phyloP scores from a whole-genome alignment of 2,329 filamentous ascomycete genomes.

The Albophoma yamanashiensis region DNA sequence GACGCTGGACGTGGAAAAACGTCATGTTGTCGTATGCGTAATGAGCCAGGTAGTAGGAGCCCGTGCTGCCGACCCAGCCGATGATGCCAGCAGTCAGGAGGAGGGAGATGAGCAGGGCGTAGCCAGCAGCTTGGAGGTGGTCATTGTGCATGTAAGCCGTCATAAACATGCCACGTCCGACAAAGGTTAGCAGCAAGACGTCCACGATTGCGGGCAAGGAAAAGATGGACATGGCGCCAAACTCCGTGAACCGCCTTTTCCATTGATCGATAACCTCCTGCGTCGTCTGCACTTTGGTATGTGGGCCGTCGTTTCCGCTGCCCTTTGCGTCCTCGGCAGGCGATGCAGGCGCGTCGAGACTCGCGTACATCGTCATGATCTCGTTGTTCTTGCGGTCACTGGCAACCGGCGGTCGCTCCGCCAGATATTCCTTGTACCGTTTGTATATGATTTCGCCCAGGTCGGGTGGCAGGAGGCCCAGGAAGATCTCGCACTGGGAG shows the following conservation, averaged over 20 bases:
- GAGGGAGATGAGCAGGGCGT: constrained; percentile 47
- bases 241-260: constrained; percentile 25
- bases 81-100: constrained; percentile 50
- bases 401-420: constrained; percentile 13
- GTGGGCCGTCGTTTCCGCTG: neutral
- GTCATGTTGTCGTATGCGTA: constrained; percentile 29
- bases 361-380: constrained; percentile 23
- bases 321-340: neutral
- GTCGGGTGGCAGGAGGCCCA: constrained; percentile 40
- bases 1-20: constrained; percentile 27
- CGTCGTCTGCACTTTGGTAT: neutral
- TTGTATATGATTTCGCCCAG: constrained; percentile 32
- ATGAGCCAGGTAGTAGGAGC: constrained; percentile 45
- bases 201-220: constrained; percentile 52
- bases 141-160: constrained; percentile 43
- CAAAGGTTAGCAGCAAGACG: constrained; percentile 45
- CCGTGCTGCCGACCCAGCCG: constrained; percentile 52
- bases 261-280: constrained; percentile 7
- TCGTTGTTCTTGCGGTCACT: constrained; percentile 13
- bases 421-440: constrained; percentile 16
- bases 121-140: constrained; percentile 39
- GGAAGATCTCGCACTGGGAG: constrained; percentile 52
- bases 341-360: constrained; percentile 11
- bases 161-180: constrained; percentile 50
- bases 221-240: constrained; percentile 50